These are phyloP conservation scores for Neophaeococcomyces mojaviensis DNA, from an alignment of 2,329 filamentous ascomycete species.

Conservation along the genomic window DNA sequence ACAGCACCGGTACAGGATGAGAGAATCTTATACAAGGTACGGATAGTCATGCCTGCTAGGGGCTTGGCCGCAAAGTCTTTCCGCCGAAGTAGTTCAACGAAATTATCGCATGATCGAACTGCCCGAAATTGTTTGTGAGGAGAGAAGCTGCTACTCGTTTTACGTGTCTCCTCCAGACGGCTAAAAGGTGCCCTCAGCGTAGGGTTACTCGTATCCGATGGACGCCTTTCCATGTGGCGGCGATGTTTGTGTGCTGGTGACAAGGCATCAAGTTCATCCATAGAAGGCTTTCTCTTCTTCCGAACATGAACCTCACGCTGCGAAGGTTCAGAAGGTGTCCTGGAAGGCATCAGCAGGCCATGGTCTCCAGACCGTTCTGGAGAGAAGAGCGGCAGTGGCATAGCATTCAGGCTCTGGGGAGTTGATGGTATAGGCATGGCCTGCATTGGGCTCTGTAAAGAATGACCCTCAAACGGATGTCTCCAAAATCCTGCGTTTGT, in stretches of 20 bases:
- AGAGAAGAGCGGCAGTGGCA: slow-evolving; percentile 19
- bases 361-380: neutral
- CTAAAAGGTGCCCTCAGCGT: no score
- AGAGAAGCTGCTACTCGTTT: neutral
- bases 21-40: slow-evolving; percentile 21
- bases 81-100: slow-evolving; percentile 18
- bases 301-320: slow-evolving; percentile 1
- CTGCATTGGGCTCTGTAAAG: neutral
- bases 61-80: slow-evolving; percentile 15
- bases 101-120: slow-evolving; percentile 4
- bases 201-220: no score
- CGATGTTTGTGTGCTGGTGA: slow-evolving; percentile 17
- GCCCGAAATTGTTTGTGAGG: neutral
- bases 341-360: neutral
- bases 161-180: no score
- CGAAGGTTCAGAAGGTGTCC: slow-evolving; percentile 2
- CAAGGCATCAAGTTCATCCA: neutral
- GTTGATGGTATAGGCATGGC: slow-evolving; percentile 7
- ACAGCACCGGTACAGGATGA: slow-evolving; percentile 21
- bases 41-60: slow-evolving; percentile 19
- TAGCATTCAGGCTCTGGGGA: slow-evolving; percentile 10
- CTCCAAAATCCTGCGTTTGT: no score
- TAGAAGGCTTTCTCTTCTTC: no score
- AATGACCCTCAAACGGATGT: neutral
- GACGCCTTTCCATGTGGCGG: neutral